phyloP scores from a whole-genome alignment of 257 asterid genomes.

The Oldenlandia corymbosa region DNA sequence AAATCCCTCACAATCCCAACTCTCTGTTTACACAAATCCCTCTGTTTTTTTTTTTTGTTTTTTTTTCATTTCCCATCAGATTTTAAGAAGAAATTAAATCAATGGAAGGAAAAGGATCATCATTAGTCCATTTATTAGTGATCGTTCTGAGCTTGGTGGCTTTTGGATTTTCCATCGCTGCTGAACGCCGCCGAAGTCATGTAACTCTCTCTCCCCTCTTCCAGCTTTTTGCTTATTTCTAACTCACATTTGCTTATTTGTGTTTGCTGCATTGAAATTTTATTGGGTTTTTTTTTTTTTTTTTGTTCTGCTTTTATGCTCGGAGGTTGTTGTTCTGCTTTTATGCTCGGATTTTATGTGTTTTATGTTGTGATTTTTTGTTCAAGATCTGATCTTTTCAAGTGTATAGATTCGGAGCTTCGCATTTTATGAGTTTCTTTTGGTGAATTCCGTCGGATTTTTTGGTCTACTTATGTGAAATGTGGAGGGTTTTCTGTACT shows the following conservation, averaged over 20 bases:
- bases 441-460: not conserved
- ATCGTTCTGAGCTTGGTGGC: slow-evolving; percentile 71
- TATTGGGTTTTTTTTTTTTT: too few species aligned
- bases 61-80: slow-evolving; percentile 7
- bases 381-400: slow-evolving; percentile 22
- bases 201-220: slow-evolving; percentile 30
- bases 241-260: not conserved
- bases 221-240: not conserved
- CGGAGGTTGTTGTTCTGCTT: not conserved
- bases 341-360: not conserved
- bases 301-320: too few species aligned
- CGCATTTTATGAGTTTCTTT: not conserved
- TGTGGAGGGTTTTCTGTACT: too few species aligned
- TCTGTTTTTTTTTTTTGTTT: too few species aligned
- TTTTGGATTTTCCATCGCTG: slow-evolving; percentile 89
- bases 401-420: not conserved
- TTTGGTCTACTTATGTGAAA: too few species aligned
- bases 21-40: slow-evolving; percentile 12
- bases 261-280: slow-evolving; percentile 5
- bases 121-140: slow-evolving; percentile 77
- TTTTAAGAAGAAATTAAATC: not conserved
- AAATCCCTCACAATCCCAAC: not conserved
- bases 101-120: slow-evolving; percentile 63
- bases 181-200: slow-evolving; percentile 86
- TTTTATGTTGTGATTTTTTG: not conserved